A percentile compares a stretch with the other conserved stretches of the same genome.
phyloP scores from a whole-genome alignment of 2,329 filamentous ascomycete species.

The Colletotrichum musicola region DNA sequence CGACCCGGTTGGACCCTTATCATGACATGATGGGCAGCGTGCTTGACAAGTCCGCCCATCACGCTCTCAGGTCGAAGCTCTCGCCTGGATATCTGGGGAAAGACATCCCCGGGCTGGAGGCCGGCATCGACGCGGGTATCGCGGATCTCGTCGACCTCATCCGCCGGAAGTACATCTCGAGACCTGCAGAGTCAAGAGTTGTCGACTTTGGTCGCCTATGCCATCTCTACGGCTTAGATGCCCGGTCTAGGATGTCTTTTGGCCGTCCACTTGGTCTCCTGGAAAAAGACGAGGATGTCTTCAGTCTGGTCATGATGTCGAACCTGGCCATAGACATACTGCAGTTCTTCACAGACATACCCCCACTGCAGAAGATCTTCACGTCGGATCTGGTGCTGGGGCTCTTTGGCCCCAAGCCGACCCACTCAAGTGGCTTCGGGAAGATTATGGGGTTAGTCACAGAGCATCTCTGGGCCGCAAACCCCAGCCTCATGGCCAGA shows the following conservation, averaged over 20 bases:
- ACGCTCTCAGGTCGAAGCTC: slow-evolving; percentile 35
- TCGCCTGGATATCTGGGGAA: slow-evolving; percentile 39
- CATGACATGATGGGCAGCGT: slow-evolving; percentile 42
- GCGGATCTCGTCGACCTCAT: slow-evolving; percentile 33
- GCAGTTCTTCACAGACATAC: slow-evolving; percentile 32
- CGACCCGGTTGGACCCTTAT: slow-evolving; percentile 62
- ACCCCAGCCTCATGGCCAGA: too few relatives aligned
- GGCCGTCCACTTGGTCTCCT: slow-evolving; percentile 17
- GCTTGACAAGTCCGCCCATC: slow-evolving; percentile 38
- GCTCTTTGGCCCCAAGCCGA: slow-evolving; percentile 17
- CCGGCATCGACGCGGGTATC: slow-evolving; percentile 34
- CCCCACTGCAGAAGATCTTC: slow-evolving; percentile 11
- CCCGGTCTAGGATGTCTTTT: slow-evolving; percentile 30
- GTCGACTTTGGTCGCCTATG: slow-evolving; percentile 40
- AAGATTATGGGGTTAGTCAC: slow-evolving; percentile 27
- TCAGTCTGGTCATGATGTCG: slow-evolving; percentile 8
- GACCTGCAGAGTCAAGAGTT: background rate
- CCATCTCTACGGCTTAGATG: slow-evolving; percentile 36
- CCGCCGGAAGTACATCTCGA: slow-evolving; percentile 3
- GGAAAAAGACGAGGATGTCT: slow-evolving; percentile 16
- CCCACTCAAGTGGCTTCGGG: slow-evolving; percentile 23
- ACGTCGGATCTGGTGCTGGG: slow-evolving; percentile 4
- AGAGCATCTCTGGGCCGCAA: too few relatives aligned
- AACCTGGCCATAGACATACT: slow-evolving; percentile 26
- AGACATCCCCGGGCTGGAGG: slow-evolving; percentile 38